Percentiles rank a stretch among this genome's conserved stretches.
These are phyloP conservation scores for Erigeron philadelphicus DNA, from an alignment of 140 eudicot genomes.

Conservation along the genomic window DNA sequence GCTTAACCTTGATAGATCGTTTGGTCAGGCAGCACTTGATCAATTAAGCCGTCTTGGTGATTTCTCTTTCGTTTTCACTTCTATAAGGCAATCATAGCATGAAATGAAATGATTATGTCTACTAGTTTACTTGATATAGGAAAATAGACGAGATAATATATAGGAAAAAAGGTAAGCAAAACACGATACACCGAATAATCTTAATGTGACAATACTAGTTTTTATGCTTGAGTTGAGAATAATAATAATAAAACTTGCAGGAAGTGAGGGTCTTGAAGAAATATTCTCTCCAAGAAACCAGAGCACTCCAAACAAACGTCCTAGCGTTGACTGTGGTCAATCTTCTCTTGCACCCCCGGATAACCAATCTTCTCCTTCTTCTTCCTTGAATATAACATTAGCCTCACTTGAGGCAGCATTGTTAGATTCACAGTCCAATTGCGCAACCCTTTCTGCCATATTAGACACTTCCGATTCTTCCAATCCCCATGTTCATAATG, in stretches of 20 bases:
- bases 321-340: slow-evolving; percentile 29
- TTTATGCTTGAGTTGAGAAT: slow-evolving; percentile 2
- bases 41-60: slow-evolving; percentile 82
- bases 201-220: background rate
- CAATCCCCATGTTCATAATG: slow-evolving; percentile 31
- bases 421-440: slow-evolving; percentile 51
- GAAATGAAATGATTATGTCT: background rate
- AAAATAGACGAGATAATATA: background rate
- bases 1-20: slow-evolving; percentile 67
- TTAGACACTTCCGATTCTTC: slow-evolving; percentile 36
- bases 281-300: slow-evolving; percentile 46
- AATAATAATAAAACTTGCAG: slow-evolving; percentile 35
- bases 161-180: background rate
- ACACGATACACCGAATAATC: background rate
- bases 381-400: slow-evolving; percentile 39
- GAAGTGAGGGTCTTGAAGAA: slow-evolving; percentile 58
- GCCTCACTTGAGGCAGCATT: slow-evolving; percentile 60
- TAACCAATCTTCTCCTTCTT: slow-evolving; percentile 18
- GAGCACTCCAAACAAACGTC: slow-evolving; percentile 27
- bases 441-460: slow-evolving; percentile 49
- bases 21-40: slow-evolving; percentile 62
- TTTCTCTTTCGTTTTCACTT: slow-evolving; percentile 2
- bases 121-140: background rate
- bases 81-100: background rate
- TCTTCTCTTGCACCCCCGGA: slow-evolving; percentile 29